Conservation (phyloP, 371 early-diverging fungal genomes). For the Apophysomyces ossiformis region DNA sequence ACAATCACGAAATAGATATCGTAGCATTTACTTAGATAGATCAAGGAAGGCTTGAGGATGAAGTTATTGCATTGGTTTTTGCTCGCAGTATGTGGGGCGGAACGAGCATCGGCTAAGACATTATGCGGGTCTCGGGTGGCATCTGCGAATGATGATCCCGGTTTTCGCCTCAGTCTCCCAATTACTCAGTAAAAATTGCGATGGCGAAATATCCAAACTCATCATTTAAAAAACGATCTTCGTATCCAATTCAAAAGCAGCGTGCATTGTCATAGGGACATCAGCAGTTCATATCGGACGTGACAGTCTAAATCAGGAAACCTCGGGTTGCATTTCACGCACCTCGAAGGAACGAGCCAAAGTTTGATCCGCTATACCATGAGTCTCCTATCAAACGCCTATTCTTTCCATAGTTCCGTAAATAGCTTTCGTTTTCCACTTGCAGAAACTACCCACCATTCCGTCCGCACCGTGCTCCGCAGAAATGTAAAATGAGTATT, state of each 20-base stretch:
- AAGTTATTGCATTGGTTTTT: not conserved
- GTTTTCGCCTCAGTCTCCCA: not conserved
- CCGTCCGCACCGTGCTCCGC: no score
- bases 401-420: no score
- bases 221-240: not conserved
- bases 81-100: slow-evolving; percentile 9
- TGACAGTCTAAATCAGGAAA: no score
- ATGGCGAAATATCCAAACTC: not conserved
- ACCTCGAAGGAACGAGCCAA: no score
- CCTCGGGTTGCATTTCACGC: no score
- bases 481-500: no score
- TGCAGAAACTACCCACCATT: no score
- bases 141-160: slow-evolving; percentile 2
- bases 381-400: no score
- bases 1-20: not conserved
- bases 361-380: no score
- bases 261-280: no score
- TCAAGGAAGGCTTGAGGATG: not conserved
- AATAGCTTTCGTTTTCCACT: no score
- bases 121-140: slow-evolving; percentile 10
- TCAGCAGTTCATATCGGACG: no score
- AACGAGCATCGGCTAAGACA: slow-evolving; percentile 2
- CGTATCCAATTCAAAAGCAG: not conserved
- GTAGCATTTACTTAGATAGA: not conserved
- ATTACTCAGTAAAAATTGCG: not conserved